phyloP scores from a whole-genome alignment of 495 filamentous ascomycete genomes.

The Darksidea phi region DNA sequence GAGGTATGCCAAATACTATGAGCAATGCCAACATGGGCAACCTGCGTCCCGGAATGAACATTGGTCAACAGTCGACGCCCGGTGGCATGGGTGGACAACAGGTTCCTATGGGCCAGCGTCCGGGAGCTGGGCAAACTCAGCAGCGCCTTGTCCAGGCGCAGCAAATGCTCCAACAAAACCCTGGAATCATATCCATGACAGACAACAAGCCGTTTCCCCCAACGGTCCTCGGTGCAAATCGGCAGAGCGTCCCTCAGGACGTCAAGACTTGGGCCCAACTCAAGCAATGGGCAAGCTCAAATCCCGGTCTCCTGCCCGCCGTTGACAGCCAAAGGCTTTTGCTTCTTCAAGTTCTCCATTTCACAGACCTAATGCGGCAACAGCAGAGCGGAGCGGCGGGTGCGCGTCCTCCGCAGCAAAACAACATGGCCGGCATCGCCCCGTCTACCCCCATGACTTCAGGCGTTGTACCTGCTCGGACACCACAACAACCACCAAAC shows the following conservation, averaged over 20 bases:
- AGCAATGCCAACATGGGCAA: slow-evolving; percentile 18
- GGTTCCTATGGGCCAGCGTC: slow-evolving; percentile 11
- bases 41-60: slow-evolving; percentile 15
- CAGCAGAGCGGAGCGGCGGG: neutral
- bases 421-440: slow-evolving; percentile 31
- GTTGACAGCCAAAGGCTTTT: slow-evolving; percentile 17
- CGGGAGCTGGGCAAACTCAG: neutral
- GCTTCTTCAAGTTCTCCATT: slow-evolving; percentile 28
- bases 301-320: slow-evolving; percentile 17
- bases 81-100: slow-evolving; percentile 24
- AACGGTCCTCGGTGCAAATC: slow-evolving; percentile 9
- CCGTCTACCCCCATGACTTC: slow-evolving; percentile 8
- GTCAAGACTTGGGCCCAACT: slow-evolving; percentile 35
- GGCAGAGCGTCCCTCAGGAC: slow-evolving; percentile 16
- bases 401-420: slow-evolving; percentile 2
- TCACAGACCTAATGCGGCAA: slow-evolving; percentile 23
- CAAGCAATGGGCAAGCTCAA: slow-evolving; percentile 31
- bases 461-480: neutral
- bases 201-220: slow-evolving; percentile 22
- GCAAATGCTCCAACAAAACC: slow-evolving; percentile 15
- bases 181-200: slow-evolving; percentile 20
- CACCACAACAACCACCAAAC: slow-evolving; percentile 17
- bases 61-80: slow-evolving; percentile 17
- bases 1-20: slow-evolving; percentile 14
- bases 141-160: slow-evolving; percentile 13